A percentile compares a stretch with the other conserved stretches of the same genome.
These are phyloP conservation scores for Zymoseptoria passerinii DNA, from an alignment of 2,329 filamentous ascomycete species.

Conservation along the genomic window DNA sequence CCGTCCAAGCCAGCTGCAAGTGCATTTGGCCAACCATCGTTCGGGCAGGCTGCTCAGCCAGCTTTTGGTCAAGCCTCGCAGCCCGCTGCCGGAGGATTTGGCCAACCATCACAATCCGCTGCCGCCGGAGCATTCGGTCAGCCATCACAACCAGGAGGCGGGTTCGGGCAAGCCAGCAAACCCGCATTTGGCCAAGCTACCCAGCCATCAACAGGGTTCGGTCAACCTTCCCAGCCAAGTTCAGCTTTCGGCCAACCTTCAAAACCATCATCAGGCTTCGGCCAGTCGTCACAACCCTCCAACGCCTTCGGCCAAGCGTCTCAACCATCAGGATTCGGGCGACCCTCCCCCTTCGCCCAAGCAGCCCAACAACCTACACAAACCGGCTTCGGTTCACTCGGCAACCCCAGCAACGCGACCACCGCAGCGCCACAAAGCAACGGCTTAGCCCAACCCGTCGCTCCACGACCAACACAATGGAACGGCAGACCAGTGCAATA, in stretches of 20 bases:
- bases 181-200: background rate
- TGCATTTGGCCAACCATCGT: conserved; percentile 17
- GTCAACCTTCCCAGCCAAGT: conserved; percentile 2
- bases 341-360: conserved; percentile 14
- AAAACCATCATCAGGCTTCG: background rate
- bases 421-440: background rate
- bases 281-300: background rate
- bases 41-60: conserved; percentile 1
- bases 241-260: background rate
- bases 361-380: background rate
- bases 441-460: conserved; percentile 4
- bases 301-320: conserved; percentile 10
- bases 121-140: background rate
- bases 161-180: conserved; percentile 1
- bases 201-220: conserved; percentile 2
- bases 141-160: background rate
- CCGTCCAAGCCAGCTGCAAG: conserved; percentile 11
- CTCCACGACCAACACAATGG: conserved; percentile 37
- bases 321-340: conserved; percentile 3
- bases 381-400: background rate
- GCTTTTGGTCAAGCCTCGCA: conserved; percentile 11
- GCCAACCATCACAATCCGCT: conserved; percentile 1
- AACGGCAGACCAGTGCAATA: conserved; percentile 8
- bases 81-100: conserved; percentile 15
- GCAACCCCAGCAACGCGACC: conserved; percentile 1